These are phyloP conservation scores for Erigeron philadelphicus DNA, from an alignment of 140 eudicot genomes.

Conservation along the genomic window DNA sequence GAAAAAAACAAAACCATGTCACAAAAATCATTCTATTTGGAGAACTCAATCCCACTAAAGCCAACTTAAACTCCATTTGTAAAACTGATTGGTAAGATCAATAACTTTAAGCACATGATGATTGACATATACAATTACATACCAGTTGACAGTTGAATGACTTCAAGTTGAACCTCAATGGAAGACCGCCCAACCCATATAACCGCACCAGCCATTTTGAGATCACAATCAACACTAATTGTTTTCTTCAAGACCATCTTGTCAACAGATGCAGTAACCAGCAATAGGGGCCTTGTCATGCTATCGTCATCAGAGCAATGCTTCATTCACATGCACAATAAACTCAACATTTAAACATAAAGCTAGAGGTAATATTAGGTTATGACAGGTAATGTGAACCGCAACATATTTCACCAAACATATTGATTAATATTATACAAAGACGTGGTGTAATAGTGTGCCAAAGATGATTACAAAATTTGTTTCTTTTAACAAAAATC, in stretches of 20 bases:
- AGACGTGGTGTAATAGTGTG: too few relatives aligned
- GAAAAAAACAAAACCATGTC: background rate
- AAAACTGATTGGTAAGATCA: background rate
- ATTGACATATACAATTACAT: conserved; percentile 3
- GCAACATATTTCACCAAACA: too few relatives aligned
- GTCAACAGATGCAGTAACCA: conserved; percentile 97
- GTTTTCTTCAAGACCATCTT: conserved; percentile 87
- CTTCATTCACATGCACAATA: conserved; percentile 35
- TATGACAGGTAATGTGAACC: too few relatives aligned
- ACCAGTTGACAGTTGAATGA: conserved; percentile 61
- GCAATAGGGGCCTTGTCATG: conserved; percentile 77
- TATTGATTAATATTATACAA: too few relatives aligned
- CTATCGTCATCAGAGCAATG: conserved; percentile 92
- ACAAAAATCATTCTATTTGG: background rate
- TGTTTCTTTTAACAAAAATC: background rate
- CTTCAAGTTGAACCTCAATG: conserved; percentile 88
- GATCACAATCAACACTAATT: conserved; percentile 74
- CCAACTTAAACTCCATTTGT: too few relatives aligned
- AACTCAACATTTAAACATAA: background rate
- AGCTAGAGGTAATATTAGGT: too few relatives aligned
- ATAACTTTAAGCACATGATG: background rate
- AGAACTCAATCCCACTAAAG: too few relatives aligned
- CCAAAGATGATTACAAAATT: too few relatives aligned
- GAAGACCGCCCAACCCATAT: conserved; percentile 98
- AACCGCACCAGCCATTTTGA: conserved; percentile 76